Evolutionary conservation across 257 asterid genomes (phyloP), one percentile per base, ranked within the genome.

Genomic region (Solanum sejunctum): DNA sequence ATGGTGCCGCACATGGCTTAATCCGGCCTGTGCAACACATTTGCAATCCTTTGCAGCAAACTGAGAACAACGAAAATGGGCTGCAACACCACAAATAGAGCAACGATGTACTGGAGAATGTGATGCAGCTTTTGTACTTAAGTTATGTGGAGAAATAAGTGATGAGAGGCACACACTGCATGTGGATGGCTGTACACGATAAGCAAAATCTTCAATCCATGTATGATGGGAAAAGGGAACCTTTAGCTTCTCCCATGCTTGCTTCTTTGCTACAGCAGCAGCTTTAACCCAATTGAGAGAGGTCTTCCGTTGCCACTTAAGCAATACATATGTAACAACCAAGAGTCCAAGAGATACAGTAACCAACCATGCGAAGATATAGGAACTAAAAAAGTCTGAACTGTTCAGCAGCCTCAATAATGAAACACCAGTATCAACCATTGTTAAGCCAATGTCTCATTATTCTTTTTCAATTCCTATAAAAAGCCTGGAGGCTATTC

Each of bases 271-370:
- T 88, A 88, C 87, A 84, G 97, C 93, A 88, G 98, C 98, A 73
- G 95, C 98, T 90, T 94, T 94, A 86, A 93, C 93, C 98, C 98
- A 93, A 81, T 93, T 92, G 57, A 93, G 92, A 61, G 98, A 94
- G 80, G 93, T 86, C 84, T 82, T 93, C 78, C 92, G 90, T 90
- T 94, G 95, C 97, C 96, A 94, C 90, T 89, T 92, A 80, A 93
- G 89, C 85, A 90, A 88, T 73, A 93, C 92, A 83, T 91, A 93
- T 82, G 90, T 85, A 86, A 94, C 87, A 47, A 93, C 94, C 43
- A 93, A 85, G 54, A 93, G 90, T 86, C 97, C 98, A 86, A 93
- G 90, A 56, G 89, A 88, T 69, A 93, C 95, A 16, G 93, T 91
- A 82, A 93, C 88, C 85, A 93, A 87, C 93, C 93, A 92, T 90